Evolutionary conservation across 1,284 basidiomycete species (phyloP), one percentile per base, ranked within the genome.

Genomic region (Omphalotus olearius): DNA sequence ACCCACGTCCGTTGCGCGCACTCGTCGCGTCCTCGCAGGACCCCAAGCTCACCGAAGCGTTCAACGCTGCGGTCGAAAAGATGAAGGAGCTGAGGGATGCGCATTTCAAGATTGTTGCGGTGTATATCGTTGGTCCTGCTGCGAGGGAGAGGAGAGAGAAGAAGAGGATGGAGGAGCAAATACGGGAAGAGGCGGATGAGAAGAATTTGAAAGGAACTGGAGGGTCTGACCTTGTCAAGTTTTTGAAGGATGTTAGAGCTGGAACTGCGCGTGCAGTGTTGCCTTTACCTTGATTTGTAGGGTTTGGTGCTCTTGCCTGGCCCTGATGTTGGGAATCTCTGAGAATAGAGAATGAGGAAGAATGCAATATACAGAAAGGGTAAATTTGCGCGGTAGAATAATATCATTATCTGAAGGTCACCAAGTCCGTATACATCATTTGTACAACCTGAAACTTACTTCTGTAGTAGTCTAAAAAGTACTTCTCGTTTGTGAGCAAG

Each of bases 51-150:
- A 71, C 75, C 1, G 73, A 72, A 25, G 83, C 88, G 9, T 97
- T 93, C 66, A 91, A 97, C 62, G 64, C 61, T 3, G 85, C 88
- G 0, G 79, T 97, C 6, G 67, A 67, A 6, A 79, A 91, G 9
- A 75, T 98, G 51, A 92, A 91, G 69, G 69, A 75, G 45, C 88
- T 98, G 64, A 77, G 94, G 45, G 90, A 96, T 62, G 85, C 85
- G 43, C 95, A 97, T 68, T 88, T 98, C 71, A 80, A 83, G 49
- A 88, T 97, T 52, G 93, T 89, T 18, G 80, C 89, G 25, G 62
- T 91, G 46, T 96, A 95, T 67, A 93, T 95, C 57, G 70, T 94
- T 26, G 83, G 83, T 17, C 92, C 85, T 1, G 23, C 42, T 49
- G 26, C 46, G 6, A 33, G 23, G 47, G 40, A 39, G 44, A 47